Conservation (phyloP, 2,329 filamentous ascomycete genomes). For the Diaporthe sp. region DNA sequence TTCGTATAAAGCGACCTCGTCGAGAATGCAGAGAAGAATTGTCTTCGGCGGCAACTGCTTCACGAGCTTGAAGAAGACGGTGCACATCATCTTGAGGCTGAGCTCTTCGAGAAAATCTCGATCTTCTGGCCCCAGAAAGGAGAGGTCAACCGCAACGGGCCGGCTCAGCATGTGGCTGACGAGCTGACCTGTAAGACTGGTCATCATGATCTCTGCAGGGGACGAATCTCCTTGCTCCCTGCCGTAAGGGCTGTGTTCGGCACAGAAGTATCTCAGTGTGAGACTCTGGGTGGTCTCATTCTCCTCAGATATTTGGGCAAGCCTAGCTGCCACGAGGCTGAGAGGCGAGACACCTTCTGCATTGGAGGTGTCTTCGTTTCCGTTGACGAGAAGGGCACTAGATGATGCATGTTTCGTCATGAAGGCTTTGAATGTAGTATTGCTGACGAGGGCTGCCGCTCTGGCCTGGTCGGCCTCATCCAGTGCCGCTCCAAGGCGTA, state of each 20-base stretch:
- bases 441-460: neutral
- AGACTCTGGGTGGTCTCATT: neutral
- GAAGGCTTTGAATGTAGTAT: neutral
- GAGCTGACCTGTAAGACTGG: conserved; percentile 24
- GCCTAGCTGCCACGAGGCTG: conserved; percentile 22
- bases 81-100: neutral
- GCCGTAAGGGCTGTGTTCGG: neutral
- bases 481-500: neutral
- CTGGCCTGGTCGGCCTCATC: neutral
- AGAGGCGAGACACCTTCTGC: conserved; percentile 18
- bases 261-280: neutral
- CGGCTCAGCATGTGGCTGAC: conserved; percentile 16
- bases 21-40: conserved; percentile 8
- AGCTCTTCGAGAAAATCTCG: neutral
- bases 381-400: neutral
- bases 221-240: neutral
- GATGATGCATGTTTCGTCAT: neutral
- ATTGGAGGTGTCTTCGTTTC: neutral
- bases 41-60: conserved; percentile 1
- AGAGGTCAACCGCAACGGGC: neutral
- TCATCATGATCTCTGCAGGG: neutral
- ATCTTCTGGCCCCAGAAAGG: neutral
- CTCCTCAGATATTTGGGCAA: conserved; percentile 11
- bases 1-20: conserved; percentile 19
- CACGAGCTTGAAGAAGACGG: neutral